Base-by-base conservation (phyloP, 805 yeast genomes). In the Jamesozyma lodderae region DNA sequence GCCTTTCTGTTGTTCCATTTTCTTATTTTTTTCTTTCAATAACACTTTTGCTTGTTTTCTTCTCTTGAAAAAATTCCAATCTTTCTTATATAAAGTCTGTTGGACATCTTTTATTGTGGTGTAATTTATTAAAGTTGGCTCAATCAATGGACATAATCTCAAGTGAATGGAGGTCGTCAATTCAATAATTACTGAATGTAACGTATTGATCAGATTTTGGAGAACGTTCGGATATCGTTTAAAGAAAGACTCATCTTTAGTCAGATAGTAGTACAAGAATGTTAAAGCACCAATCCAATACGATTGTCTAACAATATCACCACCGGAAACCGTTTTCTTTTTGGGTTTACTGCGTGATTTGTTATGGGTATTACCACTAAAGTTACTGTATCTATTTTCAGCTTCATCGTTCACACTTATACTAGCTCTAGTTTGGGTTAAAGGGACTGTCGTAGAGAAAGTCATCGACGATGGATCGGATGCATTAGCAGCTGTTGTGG, bases 281-380 rank as follows among this genome's bases (percentile, higher is more conserved):
- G 83, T 82, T 32, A 82, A 56, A 19, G 82, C 80, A 4, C 95
- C 78, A 26, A 92, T 71, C 97, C 97, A 92, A 57, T 86, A 90
- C 36, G 94, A 80, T 44, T 80, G 70, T 29, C 70, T 54, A 14
- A 82, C 82, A 39, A 81, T 78, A 52, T 82, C 90, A 23, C 79
- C 81, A 35, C 57, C 36, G 10, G 41, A 38, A 10, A 21, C 30
- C 2, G 27, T 20, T 15, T 36, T 23, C 14, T 28, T 34, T 4
- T 19, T 27, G 6, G 31, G 23, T 14, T 36, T 36, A 3, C 31
- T 36, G n/a, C n/a, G n/a, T n/a, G n/a, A n/a, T n/a, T n/a, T n/a
- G n/a, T n/a, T 22, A 3, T 19, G 18, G 10, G 7, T 22, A 22
- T 22, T 22, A n/a, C n/a, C n/a, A n/a, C n/a, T n/a, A n/a, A n/a